Evolutionary conservation across 1,284 basidiomycete species (phyloP).

Genomic region (Pholiota adiposa): DNA sequence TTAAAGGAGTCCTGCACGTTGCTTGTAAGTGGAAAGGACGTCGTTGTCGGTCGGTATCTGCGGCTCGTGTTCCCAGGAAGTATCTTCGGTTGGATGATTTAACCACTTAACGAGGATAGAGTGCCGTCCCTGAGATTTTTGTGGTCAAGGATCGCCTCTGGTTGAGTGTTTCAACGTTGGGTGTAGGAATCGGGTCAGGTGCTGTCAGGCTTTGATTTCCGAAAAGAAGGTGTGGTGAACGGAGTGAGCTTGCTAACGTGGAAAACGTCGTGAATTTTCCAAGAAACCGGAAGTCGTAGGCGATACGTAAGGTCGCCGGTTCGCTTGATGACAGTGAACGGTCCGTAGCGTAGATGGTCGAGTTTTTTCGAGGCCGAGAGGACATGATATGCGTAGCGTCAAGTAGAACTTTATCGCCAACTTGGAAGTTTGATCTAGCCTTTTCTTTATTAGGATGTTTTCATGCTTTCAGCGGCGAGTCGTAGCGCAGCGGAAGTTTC

Average conservation of each 20-base stretch:
- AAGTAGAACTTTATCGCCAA: too few species aligned
- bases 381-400: too few species aligned
- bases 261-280: conserved; percentile 15
- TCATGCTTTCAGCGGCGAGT: conserved; percentile 20
- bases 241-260: conserved; percentile 10
- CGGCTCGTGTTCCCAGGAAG: neutral
- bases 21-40: neutral
- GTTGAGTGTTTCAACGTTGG: neutral
- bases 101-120: neutral
- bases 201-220: conserved; percentile 5
- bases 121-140: neutral
- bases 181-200: neutral
- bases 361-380: too few species aligned
- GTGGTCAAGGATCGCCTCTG: neutral
- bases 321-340: too few species aligned
- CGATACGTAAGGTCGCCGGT: too few species aligned
- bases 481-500: conserved; percentile 22
- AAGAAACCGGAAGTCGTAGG: neutral
- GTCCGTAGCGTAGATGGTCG: too few species aligned
- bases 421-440: neutral
- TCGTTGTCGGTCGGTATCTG: neutral
- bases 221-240: conserved; percentile 2
- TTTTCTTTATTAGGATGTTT: neutral
- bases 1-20: neutral
- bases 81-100: neutral